A percentile compares a stretch with the other conserved stretches of the same genome.
phyloP scores from a whole-genome alignment of 345 rosid species.

The Acer negundo region DNA sequence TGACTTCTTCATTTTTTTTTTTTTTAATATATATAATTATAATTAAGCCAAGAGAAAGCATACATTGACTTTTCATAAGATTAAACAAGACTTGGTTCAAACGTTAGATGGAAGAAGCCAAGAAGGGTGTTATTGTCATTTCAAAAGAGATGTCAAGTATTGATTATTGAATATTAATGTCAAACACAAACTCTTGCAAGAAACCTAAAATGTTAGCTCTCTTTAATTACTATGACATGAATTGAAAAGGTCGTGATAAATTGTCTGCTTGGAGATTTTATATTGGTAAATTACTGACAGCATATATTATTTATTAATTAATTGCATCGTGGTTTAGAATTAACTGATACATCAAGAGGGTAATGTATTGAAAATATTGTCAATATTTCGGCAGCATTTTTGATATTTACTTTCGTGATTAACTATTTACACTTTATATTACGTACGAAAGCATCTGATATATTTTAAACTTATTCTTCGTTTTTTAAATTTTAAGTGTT shows the following conservation, averaged over 20 bases:
- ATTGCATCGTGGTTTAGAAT: no score
- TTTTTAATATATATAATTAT: no score
- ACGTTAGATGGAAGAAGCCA: neutral
- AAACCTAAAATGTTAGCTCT: neutral
- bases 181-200: neutral
- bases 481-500: no score
- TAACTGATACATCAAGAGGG: no score
- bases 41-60: neutral
- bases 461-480: no score
- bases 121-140: slow-evolving; percentile 9
- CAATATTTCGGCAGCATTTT: no score
- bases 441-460: no score
- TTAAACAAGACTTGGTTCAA: neutral
- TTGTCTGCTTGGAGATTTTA: neutral
- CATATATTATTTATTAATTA: no score
- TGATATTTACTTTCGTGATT: no score
- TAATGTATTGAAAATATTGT: no score
- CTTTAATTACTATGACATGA: neutral
- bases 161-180: neutral
- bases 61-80: neutral
- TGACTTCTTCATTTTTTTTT: neutral
- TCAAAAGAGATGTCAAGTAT: neutral
- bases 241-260: slow-evolving; percentile 1
- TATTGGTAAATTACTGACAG: no score
- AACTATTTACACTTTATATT: no score